Evolutionary conservation across 1,284 basidiomycete genomes (phyloP).

Genomic region (Papiliotrema fonsecae): DNA sequence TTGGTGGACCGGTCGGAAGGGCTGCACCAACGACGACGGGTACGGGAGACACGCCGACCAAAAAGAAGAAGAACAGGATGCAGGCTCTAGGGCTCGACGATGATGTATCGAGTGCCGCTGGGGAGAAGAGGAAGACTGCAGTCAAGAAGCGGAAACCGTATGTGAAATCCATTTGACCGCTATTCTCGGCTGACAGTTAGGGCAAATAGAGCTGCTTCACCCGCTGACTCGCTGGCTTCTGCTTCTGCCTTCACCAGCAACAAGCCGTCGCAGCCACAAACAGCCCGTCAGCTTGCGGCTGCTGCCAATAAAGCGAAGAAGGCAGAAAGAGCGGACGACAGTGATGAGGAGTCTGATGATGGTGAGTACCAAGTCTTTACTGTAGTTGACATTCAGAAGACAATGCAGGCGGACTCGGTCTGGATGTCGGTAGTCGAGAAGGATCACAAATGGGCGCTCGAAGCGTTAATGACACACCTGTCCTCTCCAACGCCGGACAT

Average conservation of each 20-base stretch:
- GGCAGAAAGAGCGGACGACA: constrained; percentile 27
- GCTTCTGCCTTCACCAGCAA: constrained; percentile 26
- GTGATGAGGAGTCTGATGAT: constrained; percentile 34
- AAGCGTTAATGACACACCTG: constrained; percentile 15
- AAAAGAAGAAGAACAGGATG: constrained; percentile 41
- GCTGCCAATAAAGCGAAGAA: constrained; percentile 36
- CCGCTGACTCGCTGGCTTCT: constrained; percentile 42
- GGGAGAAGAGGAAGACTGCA: constrained; percentile 35
- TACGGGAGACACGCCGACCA: constrained; percentile 33
- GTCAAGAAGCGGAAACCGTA: constrained; percentile 40
- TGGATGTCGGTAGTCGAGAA: constrained; percentile 19
- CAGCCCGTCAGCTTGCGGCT: constrained; percentile 43
- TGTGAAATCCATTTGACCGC: constrained; percentile 10
- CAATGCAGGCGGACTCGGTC: constrained; percentile 13
- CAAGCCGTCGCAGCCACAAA: constrained; percentile 35
- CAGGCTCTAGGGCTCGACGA: constrained; percentile 39
- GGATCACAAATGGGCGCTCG: constrained; percentile 9
- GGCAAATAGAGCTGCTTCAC: constrained; percentile 33
- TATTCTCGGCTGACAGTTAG: constrained; percentile 9
- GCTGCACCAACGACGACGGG: neutral
- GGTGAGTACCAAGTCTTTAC: constrained; percentile 24
- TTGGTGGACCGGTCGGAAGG: constrained; percentile 9
- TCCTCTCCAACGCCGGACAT: constrained; percentile 4
- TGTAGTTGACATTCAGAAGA: constrained; percentile 4
- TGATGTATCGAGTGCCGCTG: constrained; percentile 35